These are phyloP conservation scores for Fusarium gaditjirri DNA, from an alignment of 2,329 filamentous ascomycete species.

Conservation along the genomic window DNA sequence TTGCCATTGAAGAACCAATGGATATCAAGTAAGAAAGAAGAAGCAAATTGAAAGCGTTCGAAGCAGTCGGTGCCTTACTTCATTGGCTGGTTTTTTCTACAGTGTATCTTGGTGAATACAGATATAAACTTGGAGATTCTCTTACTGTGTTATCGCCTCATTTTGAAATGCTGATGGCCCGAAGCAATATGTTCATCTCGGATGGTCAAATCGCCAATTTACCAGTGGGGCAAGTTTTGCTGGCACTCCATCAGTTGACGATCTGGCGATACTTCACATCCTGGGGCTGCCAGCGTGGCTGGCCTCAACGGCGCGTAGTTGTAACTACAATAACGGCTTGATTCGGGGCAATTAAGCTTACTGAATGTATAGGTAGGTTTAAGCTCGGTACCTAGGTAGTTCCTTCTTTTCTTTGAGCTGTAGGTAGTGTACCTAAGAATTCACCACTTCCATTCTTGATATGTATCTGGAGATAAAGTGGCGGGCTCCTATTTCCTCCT, in stretches of 20 bases:
- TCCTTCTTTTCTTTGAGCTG: neutral
- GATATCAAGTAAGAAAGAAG: neutral
- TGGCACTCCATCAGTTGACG: conserved; percentile 21
- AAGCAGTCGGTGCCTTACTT: neutral
- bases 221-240: conserved; percentile 17
- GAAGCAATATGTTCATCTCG: conserved; percentile 21
- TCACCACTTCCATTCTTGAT: neutral
- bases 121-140: neutral
- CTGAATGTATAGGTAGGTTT: neutral
- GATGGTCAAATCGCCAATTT: conserved; percentile 27
- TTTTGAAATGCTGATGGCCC: conserved; percentile 30
- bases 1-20: neutral
- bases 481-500: conserved; percentile 8
- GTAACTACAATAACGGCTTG: neutral
- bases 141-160: neutral
- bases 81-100: neutral
- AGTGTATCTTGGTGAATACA: neutral
- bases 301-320: conserved; percentile 15
- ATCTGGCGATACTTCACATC: conserved; percentile 22
- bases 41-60: neutral
- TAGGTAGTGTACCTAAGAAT: neutral
- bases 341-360: neutral
- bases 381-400: too few species aligned
- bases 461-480: conserved; percentile 1
- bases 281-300: conserved; percentile 30